Conservation (phyloP, 148 eudicot genomes). For the Camellia sinensis region DNA sequence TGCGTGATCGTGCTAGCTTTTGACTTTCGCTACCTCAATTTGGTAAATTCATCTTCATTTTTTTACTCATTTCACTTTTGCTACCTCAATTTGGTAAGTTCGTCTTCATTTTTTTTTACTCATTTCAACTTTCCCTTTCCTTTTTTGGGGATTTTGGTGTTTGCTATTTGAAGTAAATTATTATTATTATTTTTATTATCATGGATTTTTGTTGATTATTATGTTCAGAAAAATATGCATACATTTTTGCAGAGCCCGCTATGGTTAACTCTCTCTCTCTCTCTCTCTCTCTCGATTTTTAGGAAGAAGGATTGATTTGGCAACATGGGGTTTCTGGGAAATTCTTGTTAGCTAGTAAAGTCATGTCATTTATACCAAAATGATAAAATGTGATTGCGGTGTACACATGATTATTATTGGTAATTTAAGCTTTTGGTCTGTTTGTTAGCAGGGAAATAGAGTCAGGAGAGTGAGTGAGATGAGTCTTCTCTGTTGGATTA, state of each 20-base stretch:
- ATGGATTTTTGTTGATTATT: background rate
- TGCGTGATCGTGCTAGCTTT: background rate
- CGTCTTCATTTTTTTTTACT: background rate
- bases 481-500: background rate
- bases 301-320: background rate
- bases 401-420: background rate
- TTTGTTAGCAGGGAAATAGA: background rate
- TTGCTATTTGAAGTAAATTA: background rate
- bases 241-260: background rate
- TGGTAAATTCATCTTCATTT: background rate
- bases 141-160: background rate
- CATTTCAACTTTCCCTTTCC: background rate
- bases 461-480: background rate
- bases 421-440: background rate
- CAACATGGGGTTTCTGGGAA: background rate
- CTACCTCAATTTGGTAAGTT: constrained; percentile 8
- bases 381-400: constrained; percentile 5
- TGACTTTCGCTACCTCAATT: background rate
- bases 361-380: background rate
- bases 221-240: too few relatives aligned
- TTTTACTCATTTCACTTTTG: background rate
- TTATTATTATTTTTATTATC: background rate
- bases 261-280: background rate
- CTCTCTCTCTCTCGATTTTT: background rate
- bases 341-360: background rate